Evolutionary conservation across 2,329 filamentous ascomycete species (phyloP).

Genomic region (Triangularia setosa): DNA sequence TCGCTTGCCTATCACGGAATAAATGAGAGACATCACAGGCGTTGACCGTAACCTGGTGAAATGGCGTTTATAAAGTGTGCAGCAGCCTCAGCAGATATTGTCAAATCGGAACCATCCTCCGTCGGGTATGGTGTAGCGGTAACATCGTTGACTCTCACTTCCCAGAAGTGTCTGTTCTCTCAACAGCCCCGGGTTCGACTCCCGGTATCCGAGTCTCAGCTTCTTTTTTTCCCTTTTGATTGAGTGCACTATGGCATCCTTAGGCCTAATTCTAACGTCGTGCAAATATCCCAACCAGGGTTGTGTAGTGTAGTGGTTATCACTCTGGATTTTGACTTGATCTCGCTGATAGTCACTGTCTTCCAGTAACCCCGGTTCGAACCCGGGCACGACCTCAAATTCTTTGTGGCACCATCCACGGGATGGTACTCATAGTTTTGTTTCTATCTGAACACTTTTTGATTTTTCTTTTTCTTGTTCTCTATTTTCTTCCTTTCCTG

Average conservation of each 20-base stretch:
- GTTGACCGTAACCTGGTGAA: neutral
- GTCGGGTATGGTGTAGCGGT: conserved; percentile 7
- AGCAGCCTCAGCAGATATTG: neutral
- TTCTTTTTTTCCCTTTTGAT: neutral
- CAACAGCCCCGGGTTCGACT: conserved; percentile 14
- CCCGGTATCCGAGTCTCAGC: conserved; percentile 9
- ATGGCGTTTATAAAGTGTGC: neutral
- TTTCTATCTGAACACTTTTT: neutral
- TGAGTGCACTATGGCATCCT: neutral
- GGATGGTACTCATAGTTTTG: neutral
- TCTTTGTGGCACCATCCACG: neutral
- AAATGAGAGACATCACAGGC: too few species aligned
- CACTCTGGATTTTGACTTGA: conserved; percentile 2
- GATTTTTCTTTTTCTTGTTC: too few species aligned
- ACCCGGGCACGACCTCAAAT: neutral
- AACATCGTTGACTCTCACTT: conserved; percentile 14
- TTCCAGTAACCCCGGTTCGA: conserved; percentile 3
- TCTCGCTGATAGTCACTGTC: neutral
- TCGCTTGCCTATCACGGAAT: neutral
- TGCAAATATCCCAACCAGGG: neutral
- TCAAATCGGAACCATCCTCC: neutral
- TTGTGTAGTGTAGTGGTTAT: conserved; percentile 4
- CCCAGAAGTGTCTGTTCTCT: conserved; percentile 4
- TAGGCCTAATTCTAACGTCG: neutral
- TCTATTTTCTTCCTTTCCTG: neutral